Evolutionary conservation across 2,329 filamentous ascomycete genomes (phyloP).

Genomic region (Escovopsis weberi): DNA sequence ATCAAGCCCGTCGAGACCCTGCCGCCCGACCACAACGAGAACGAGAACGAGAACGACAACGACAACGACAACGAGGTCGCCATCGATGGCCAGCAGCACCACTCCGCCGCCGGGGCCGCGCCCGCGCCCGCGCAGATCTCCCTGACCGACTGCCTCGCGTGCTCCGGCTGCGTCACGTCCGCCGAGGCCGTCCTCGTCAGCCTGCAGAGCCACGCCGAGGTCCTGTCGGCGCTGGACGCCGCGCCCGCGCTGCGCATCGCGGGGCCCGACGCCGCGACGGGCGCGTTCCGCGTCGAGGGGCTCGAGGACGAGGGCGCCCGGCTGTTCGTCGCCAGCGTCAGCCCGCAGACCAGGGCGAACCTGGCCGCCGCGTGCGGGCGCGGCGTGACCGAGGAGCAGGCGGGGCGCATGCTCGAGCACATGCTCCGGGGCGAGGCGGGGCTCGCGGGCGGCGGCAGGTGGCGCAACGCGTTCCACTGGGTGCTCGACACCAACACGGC

Average conservation of each 20-base stretch:
- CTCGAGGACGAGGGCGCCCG: slow-evolving; percentile 47
- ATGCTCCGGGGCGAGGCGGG: slow-evolving; percentile 56
- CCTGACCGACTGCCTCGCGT: slow-evolving; percentile 91
- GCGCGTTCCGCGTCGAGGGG: slow-evolving; percentile 30
- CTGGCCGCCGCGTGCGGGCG: slow-evolving; percentile 70
- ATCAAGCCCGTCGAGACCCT: slow-evolving; percentile 96
- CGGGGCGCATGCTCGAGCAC: slow-evolving; percentile 69
- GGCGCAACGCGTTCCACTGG: slow-evolving; percentile 72
- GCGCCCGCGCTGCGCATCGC: slow-evolving; percentile 34
- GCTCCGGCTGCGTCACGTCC: slow-evolving; percentile 93
- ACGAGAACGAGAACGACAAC: slow-evolving; percentile 1
- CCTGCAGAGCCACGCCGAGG: slow-evolving; percentile 84
- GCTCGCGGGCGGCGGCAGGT: slow-evolving; percentile 52
- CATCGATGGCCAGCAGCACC: slow-evolving; percentile 62
- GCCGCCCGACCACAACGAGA: slow-evolving; percentile 6
- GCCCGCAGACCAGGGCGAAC: slow-evolving; percentile 79
- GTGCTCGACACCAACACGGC: slow-evolving; percentile 80
- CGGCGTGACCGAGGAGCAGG: slow-evolving; percentile 55
- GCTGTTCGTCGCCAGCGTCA: slow-evolving; percentile 84
- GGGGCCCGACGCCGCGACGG: slow-evolving; percentile 15
- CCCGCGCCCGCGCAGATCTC: slow-evolving; percentile 79
- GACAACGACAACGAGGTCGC: slow-evolving; percentile 67
- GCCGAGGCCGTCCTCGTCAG: slow-evolving; percentile 95
- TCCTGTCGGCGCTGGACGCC: slow-evolving; percentile 66
- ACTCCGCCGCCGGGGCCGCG: slow-evolving; percentile 50